Conservation (phyloP, 2,329 filamentous ascomycete species). For the Polychaeton citri region DNA sequence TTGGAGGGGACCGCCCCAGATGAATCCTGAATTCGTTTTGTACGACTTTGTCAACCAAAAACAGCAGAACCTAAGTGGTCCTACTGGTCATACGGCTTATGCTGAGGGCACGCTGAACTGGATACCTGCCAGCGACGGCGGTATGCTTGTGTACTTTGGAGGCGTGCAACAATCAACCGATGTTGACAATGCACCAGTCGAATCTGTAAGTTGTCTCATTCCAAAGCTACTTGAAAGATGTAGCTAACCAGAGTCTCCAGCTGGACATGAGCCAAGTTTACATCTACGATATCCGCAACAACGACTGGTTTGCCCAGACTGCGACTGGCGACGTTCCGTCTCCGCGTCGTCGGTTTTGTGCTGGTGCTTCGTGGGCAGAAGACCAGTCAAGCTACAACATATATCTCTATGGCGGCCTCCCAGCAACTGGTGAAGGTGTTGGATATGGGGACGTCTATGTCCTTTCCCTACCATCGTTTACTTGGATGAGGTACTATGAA, state of each 20-base stretch:
- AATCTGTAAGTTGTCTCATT: slow-evolving; percentile 12
- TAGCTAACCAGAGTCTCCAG: slow-evolving; percentile 3
- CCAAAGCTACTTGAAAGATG: background rate
- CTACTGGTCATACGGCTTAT: slow-evolving; percentile 37
- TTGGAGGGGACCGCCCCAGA: slow-evolving; percentile 37
- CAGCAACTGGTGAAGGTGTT: slow-evolving; percentile 20
- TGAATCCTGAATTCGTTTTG: slow-evolving; percentile 39
- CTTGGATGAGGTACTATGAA: slow-evolving; percentile 34
- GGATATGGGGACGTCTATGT: slow-evolving; percentile 52
- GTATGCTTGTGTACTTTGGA: slow-evolving; percentile 50
- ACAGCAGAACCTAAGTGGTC: slow-evolving; percentile 33
- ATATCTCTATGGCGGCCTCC: slow-evolving; percentile 48
- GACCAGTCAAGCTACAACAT: slow-evolving; percentile 53
- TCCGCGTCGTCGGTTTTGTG: slow-evolving; percentile 46
- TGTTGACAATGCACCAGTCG: slow-evolving; percentile 20
- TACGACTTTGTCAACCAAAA: slow-evolving; percentile 39
- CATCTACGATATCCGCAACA: slow-evolving; percentile 47
- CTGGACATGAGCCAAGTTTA: slow-evolving; percentile 36
- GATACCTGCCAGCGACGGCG: slow-evolving; percentile 45
- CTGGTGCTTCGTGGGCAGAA: slow-evolving; percentile 44
- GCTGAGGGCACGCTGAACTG: slow-evolving; percentile 50
- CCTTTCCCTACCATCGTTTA: slow-evolving; percentile 48
- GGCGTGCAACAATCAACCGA: slow-evolving; percentile 40
- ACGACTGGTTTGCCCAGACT: slow-evolving; percentile 47
- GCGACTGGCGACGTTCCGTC: slow-evolving; percentile 41